Base-by-base conservation (phyloP, 2,329 filamentous ascomycete genomes). In the Westerdykella aurantiaca region DNA sequence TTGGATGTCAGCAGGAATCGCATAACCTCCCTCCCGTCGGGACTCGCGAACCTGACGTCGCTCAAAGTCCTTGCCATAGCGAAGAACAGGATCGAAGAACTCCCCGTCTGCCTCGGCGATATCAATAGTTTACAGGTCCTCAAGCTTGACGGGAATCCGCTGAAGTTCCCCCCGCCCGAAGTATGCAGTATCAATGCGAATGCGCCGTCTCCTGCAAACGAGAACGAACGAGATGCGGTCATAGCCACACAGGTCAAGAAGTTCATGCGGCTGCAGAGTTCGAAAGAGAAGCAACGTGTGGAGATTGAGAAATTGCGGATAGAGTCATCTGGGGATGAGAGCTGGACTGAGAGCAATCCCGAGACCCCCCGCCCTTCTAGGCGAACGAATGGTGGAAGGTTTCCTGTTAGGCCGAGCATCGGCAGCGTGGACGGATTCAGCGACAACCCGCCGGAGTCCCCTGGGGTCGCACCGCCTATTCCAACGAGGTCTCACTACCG, bases 1-100 rank as follows among this genome's bases (percentile, higher is more conserved):
- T 79, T 97, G 48, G 91, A 97, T 69, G 77, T 97, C 43, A 90
- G 89, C 64, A 81, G 87, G 56, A 97, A 97, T 64, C 88, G 85
- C 64, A 82, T 97, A 48, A 80, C 79, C 38, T 73, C 79, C 9
- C 77, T 97, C 2, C 89, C 91, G 0, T 80, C 83, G 38, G 85
- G 90, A 42, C 86, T 96, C 49, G 80, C 79, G 47, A 88, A 83
- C 60, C 74, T 97, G 57, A 83, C 83, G 5, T 95, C 88, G 1
- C 73, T 97, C 51, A 94, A 95, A 61, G 90, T 96, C 13, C 75
- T 97, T 43, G 90, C 89, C 2, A 79, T 96, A 31, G 85, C 87
- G 54, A 87, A 86, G 61, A 96, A 96, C 64, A 81, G 85, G 47
- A 88, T 97, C 55, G 83, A 88, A 51, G 84, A 90, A 54, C 72